These are phyloP conservation scores for Phytopythium vexans DNA, from an alignment of 352 stramenopile species.

Conservation along the genomic window DNA sequence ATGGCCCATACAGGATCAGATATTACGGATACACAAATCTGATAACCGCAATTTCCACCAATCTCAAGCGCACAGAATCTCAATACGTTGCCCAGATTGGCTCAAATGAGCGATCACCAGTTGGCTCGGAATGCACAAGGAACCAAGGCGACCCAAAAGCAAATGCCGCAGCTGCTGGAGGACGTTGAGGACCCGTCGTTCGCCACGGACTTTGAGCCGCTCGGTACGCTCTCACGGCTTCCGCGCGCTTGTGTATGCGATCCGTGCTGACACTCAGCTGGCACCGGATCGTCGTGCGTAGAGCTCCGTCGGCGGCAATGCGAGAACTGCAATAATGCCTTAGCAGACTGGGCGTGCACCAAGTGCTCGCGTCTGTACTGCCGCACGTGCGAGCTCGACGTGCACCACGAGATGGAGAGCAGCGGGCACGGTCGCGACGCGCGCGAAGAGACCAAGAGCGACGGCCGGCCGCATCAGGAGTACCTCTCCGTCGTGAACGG, in stretches of 20 bases:
- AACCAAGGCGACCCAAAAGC: not conserved
- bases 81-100: no score
- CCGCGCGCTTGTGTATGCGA: not conserved
- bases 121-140: not conserved
- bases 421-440: slow-evolving; percentile 11
- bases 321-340: slow-evolving; percentile 25
- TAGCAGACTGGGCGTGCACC: slow-evolving; percentile 41
- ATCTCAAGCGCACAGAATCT: no score
- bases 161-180: slow-evolving; percentile 22
- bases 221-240: slow-evolving; percentile 12
- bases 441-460: slow-evolving; percentile 42
- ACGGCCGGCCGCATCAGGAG: slow-evolving; percentile 42
- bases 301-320: slow-evolving; percentile 48
- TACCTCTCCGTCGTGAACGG: slow-evolving; percentile 43
- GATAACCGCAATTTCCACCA: no score
- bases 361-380: slow-evolving; percentile 49
- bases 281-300: slow-evolving; percentile 5
- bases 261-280: not conserved
- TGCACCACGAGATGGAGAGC: slow-evolving; percentile 33
- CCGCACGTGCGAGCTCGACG: slow-evolving; percentile 31
- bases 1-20: no score
- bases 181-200: slow-evolving; percentile 36
- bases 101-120: no score
- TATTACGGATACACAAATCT: no score
- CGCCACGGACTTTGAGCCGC: slow-evolving; percentile 23